phyloP scores from a whole-genome alignment of 2,329 filamentous ascomycete genomes.

The Sporothrix curviconia region DNA sequence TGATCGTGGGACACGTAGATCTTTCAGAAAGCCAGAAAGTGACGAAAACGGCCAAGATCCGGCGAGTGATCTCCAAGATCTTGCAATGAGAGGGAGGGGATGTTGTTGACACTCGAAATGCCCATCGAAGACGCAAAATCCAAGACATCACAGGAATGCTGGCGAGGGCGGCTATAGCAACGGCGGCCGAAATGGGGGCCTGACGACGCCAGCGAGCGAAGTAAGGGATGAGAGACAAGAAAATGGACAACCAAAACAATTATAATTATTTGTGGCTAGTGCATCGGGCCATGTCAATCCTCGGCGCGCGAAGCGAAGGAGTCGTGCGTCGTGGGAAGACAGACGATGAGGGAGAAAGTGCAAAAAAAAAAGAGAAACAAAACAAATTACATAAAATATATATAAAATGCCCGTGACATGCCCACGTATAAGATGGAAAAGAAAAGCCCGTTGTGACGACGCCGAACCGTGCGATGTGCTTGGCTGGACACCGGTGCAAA shows the following conservation, averaged over 20 bases:
- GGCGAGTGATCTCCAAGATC: too few species aligned
- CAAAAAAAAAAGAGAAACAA: too few species aligned
- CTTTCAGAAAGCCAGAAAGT: too few species aligned
- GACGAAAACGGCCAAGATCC: too few species aligned
- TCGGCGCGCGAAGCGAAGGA: neutral
- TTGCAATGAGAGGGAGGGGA: too few species aligned
- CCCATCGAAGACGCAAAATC: neutral
- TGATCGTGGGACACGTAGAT: too few species aligned
- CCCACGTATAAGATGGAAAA: neutral
- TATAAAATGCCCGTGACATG: neutral
- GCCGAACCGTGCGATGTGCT: neutral
- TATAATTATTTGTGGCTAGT: too few species aligned
- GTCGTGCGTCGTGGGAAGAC: neutral
- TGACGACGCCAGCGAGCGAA: neutral
- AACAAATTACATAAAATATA: neutral
- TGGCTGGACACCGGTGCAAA: too few species aligned
- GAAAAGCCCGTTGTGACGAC: neutral
- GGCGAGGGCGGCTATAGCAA: neutral
- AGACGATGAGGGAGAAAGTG: neutral
- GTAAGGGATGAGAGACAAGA: neutral
- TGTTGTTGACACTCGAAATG: too few species aligned
- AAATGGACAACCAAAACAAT: too few species aligned
- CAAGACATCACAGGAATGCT: neutral
- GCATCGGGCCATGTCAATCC: neutral
- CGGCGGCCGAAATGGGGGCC: neutral